phyloP scores from a whole-genome alignment of 75 land plant genomes.

The Pinus tabuliformis region DNA sequence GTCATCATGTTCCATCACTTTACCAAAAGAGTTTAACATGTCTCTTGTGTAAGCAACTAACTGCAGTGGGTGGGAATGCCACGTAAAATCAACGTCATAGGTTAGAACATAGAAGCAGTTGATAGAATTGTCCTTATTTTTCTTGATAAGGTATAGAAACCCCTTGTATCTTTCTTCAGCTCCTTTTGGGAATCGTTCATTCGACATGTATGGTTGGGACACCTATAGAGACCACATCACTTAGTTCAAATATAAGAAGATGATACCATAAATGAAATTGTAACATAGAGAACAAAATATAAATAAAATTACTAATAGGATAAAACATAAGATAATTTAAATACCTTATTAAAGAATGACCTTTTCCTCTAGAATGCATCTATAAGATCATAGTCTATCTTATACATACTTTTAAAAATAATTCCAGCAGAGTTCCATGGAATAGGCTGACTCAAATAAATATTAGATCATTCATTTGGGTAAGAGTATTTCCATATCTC shows the following conservation, averaged over 20 bases:
- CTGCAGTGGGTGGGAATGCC: too few relatives aligned
- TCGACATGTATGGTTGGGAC: too few relatives aligned
- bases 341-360: constrained; percentile 86
- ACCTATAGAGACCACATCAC: too few relatives aligned
- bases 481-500: constrained; percentile 49
- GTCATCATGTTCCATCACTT: too few relatives aligned
- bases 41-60: too few relatives aligned
- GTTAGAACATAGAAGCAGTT: too few relatives aligned
- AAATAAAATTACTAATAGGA: background rate
- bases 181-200: too few relatives aligned
- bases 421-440: background rate
- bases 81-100: too few relatives aligned
- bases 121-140: too few relatives aligned
- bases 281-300: background rate
- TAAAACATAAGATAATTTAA: background rate
- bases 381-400: constrained; percentile 62
- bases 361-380: constrained; percentile 78
- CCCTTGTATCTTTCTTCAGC: too few relatives aligned
- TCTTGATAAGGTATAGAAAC: too few relatives aligned
- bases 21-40: too few relatives aligned
- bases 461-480: constrained; percentile 66
- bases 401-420: constrained; percentile 7
- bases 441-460: constrained; percentile 21
- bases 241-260: background rate
- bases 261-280: background rate